These are phyloP conservation scores for Fraxinus paxiana DNA, from an alignment of 305 asterid genomes.

Conservation along the genomic window DNA sequence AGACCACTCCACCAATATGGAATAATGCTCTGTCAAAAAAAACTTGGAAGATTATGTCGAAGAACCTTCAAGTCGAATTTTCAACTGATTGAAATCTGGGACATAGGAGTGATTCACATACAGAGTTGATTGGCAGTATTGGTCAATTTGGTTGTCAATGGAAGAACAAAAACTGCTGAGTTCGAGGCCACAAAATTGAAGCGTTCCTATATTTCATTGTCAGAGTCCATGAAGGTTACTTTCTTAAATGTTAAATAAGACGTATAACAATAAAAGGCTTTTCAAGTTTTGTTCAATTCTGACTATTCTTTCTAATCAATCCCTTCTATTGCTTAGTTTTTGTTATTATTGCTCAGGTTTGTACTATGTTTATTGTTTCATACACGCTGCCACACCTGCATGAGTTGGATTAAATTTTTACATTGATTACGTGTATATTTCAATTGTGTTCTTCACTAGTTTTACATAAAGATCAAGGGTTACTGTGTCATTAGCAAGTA, in stretches of 20 bases:
- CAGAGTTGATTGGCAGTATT: conserved; percentile 46
- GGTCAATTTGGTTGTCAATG: conserved; percentile 56
- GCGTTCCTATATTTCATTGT: conserved; percentile 34
- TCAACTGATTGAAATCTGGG: conserved; percentile 48
- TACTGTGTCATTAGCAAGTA: neutral
- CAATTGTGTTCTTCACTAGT: neutral
- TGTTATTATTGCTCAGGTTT: neutral
- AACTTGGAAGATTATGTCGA: conserved; percentile 48
- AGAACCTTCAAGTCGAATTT: conserved; percentile 52
- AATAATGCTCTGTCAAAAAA: conserved; percentile 52
- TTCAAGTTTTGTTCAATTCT: neutral
- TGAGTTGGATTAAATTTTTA: neutral
- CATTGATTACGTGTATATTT: neutral
- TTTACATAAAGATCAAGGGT: neutral
- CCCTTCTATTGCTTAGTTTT: neutral
- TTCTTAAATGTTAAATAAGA: neutral
- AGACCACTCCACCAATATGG: conserved; percentile 80
- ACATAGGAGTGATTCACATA: conserved; percentile 30
- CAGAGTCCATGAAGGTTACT: neutral
- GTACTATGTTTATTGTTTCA: neutral
- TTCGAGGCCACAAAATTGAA: conserved; percentile 54
- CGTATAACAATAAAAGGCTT: neutral
- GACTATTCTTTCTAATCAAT: neutral
- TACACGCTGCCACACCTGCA: neutral
- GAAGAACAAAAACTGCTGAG: conserved; percentile 59